Percentiles rank a stretch among this genome's conserved stretches.
Conservation (phyloP, 306 rosid genomes). For the Leucaena leucocephala region DNA sequence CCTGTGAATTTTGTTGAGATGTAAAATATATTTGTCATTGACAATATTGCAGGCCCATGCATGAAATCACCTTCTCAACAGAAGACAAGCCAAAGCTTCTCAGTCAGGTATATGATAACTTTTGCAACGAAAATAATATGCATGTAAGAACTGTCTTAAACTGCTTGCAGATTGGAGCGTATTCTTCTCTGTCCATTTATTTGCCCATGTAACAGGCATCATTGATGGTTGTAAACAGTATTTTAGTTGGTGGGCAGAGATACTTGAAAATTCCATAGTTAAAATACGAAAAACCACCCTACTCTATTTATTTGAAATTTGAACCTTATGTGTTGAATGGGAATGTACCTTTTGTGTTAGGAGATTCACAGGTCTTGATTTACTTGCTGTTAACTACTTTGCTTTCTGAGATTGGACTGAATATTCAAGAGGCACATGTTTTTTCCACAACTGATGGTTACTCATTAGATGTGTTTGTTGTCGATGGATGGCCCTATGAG, state of each 20-base stretch:
- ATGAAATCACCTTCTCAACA: conserved; percentile 94
- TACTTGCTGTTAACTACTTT: conserved; percentile 86
- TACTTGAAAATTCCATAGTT: neutral
- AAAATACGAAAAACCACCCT: conserved; percentile 11
- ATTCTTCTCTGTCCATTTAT: conserved; percentile 1
- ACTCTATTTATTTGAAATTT: conserved; percentile 27
- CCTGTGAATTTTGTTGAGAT: conserved; percentile 4
- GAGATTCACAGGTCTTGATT: conserved; percentile 29
- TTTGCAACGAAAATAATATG: conserved; percentile 10
- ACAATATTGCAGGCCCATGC: conserved; percentile 86
- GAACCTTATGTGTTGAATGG: conserved; percentile 21
- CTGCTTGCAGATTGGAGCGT: conserved; percentile 5
- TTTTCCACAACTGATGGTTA: conserved; percentile 92
- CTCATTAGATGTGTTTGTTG: conserved; percentile 98
- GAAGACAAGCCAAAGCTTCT: conserved; percentile 98
- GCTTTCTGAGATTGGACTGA: conserved; percentile 95
- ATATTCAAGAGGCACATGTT: conserved; percentile 99
- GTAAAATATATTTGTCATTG: conserved; percentile 36
- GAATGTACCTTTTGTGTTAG: neutral
- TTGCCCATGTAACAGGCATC: neutral
- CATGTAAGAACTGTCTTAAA: conserved; percentile 12
- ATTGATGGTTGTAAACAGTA: conserved; percentile 20
- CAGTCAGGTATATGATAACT: conserved; percentile 75
- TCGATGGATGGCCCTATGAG: conserved; percentile 98
- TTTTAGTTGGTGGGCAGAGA: conserved; percentile 29